phyloP scores from a whole-genome alignment of 179 eudicot genomes.

The Spergularia azorica region DNA sequence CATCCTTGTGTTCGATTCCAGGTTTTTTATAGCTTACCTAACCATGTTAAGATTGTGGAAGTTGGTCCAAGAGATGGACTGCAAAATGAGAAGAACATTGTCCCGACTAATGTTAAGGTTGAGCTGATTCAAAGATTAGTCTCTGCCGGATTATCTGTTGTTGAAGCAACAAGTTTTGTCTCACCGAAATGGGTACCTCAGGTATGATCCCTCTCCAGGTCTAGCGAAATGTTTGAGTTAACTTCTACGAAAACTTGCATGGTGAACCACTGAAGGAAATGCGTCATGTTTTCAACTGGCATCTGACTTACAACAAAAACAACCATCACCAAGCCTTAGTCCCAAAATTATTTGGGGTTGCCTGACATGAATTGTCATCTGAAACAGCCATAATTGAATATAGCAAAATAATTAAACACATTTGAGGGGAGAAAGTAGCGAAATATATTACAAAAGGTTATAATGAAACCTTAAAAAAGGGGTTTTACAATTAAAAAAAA shows the following conservation, averaged over 20 bases:
- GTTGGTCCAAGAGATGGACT: slow-evolving; percentile 98
- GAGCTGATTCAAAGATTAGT: slow-evolving; percentile 75
- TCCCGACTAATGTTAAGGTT: slow-evolving; percentile 73
- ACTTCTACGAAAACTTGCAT: neutral
- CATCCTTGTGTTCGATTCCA: slow-evolving; percentile 31
- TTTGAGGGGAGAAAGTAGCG: too few relatives aligned
- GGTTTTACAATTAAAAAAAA: too few relatives aligned
- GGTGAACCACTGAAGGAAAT: neutral
- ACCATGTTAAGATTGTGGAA: slow-evolving; percentile 87
- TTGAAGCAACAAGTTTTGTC: slow-evolving; percentile 98
- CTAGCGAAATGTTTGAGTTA: too few relatives aligned
- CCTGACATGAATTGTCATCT: too few relatives aligned
- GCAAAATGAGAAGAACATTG: slow-evolving; percentile 87
- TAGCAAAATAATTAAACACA: too few relatives aligned
- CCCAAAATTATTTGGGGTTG: neutral
- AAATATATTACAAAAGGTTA: too few relatives aligned
- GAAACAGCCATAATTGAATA: too few relatives aligned
- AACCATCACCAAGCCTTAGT: neutral
- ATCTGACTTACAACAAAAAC: neutral
- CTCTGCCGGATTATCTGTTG: slow-evolving; percentile 82
- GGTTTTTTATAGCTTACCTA: slow-evolving; percentile 59
- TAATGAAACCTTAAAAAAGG: too few relatives aligned
- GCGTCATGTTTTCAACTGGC: neutral
- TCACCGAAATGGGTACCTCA: slow-evolving; percentile 99
- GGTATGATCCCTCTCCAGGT: slow-evolving; percentile 36